Evolutionary conservation across 1,139 yeast genomes (phyloP), one percentile per base, ranked within the genome.

Genomic region (Kodamaea sp.): DNA sequence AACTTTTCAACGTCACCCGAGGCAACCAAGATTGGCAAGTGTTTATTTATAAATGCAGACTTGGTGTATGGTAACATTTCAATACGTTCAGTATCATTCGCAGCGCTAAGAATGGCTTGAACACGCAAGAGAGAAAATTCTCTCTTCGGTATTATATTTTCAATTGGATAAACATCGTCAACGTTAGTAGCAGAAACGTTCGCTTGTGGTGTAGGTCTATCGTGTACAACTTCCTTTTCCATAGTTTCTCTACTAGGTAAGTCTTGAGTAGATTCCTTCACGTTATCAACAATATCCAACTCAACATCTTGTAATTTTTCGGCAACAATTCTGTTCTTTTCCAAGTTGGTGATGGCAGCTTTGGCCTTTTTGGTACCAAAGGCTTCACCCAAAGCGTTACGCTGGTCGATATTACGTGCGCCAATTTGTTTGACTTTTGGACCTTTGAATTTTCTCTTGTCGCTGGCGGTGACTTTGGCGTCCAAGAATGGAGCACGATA

Each of bases 301-400:
- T 90, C 92, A 38, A 82, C 70, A 48, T 77, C 85, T 42, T 78
- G 84, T 49, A 90, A 73, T 61, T 81, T 79, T 36, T 79, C 94
- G 2, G 96, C 76, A 59, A 92, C 97, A 57, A 92, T 82, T 56
- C 84, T 76, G 65, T 92, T 92, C 62, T 84, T 79, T 57, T 84
- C 94, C 55, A 81, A 63, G 58, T 84, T 90, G 37, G 78, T 70
- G 57, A 94, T 86, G 29, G 96, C 95, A 55, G 87, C 84, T 67
- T 88, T 90, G 45, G 97, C 97, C 36, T 83, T 90, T 66, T 87
- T 88, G 45, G 98, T 90, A 75, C 99, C 99, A 52, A 92, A 92
- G 2, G 95, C 94, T 63, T 88, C 92, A 57, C 98, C 98, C 54
- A 92, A 74, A 3, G 87, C 86, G 47, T 78, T 85, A 59, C 96